Conservation (phyloP, 805 yeast genomes). For the Candida sonorensis region DNA sequence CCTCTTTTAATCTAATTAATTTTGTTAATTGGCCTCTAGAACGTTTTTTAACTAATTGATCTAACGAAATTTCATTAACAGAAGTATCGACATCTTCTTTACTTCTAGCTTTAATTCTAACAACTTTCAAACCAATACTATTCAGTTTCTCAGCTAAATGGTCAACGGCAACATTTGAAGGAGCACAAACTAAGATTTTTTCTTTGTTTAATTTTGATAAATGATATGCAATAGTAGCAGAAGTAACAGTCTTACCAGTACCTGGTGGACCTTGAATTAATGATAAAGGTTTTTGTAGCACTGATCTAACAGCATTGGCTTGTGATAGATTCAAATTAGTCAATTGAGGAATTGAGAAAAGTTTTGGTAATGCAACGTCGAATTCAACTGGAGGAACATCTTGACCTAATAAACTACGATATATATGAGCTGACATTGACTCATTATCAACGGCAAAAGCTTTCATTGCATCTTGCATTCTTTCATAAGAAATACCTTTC, state of each 20-base stretch:
- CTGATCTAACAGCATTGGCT: constrained; percentile 65
- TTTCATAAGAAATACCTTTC: constrained; percentile 75
- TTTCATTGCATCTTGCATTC: constrained; percentile 78
- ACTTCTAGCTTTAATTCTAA: constrained; percentile 67
- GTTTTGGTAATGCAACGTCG: constrained; percentile 53
- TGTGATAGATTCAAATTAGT: constrained; percentile 74
- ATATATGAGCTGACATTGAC: constrained; percentile 67
- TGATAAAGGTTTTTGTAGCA: constrained; percentile 64
- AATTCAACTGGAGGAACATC: constrained; percentile 60
- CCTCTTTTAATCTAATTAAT: constrained; percentile 50
- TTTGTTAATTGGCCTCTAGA: constrained; percentile 55
- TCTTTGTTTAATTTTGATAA: constrained; percentile 54
- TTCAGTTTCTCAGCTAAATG: constrained; percentile 74
- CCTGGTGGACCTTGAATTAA: constrained; percentile 96
- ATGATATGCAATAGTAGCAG: constrained; percentile 82
- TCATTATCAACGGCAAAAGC: constrained; percentile 62
- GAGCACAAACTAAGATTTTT: constrained; percentile 83
- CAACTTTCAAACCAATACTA: constrained; percentile 67
- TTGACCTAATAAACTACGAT: constrained; percentile 75
- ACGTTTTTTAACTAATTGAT: constrained; percentile 37
- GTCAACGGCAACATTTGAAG: constrained; percentile 93
- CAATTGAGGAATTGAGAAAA: constrained; percentile 58
- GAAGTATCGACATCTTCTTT: constrained; percentile 76
- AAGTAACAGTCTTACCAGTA: constrained; percentile 92
- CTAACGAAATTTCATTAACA: constrained; percentile 51